Percentiles rank a stretch among this genome's conserved stretches.
Conservation (phyloP, 1,284 basidiomycete species). For the Rhizoctonia solani region DNA sequence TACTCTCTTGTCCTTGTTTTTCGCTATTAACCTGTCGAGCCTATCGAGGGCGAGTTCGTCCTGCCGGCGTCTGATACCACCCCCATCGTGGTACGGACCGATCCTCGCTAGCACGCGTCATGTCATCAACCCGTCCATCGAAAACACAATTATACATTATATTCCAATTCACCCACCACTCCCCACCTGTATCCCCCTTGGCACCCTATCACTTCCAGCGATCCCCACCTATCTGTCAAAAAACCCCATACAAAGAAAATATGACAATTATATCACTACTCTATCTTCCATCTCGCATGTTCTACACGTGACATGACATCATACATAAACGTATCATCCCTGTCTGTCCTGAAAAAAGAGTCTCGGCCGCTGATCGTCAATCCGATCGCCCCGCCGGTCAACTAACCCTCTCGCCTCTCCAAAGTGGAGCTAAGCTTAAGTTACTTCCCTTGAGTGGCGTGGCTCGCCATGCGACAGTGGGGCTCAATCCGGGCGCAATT, state of each 20-base stretch:
- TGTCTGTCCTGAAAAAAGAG: background rate
- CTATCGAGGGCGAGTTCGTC: constrained; percentile 7
- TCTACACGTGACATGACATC: constrained; percentile 29
- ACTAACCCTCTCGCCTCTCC: no score
- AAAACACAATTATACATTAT: background rate
- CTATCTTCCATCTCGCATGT: background rate
- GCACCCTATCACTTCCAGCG: background rate
- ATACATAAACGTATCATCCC: no score
- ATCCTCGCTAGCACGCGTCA: constrained; percentile 29
- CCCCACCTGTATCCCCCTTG: background rate
- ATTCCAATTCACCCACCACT: constrained; percentile 11
- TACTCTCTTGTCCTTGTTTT: no score
- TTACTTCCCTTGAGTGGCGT: no score
- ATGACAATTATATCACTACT: no score
- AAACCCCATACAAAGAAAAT: background rate
- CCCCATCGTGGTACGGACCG: constrained; percentile 33
- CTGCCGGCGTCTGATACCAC: constrained; percentile 22
- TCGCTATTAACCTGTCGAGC: no score
- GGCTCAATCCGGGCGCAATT: no score
- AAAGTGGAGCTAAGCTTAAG: no score
- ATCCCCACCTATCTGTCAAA: background rate
- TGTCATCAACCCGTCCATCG: constrained; percentile 21
- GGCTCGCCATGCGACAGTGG: no score
- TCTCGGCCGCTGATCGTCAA: background rate
- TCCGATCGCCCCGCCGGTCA: background rate